Percentiles rank a stretch among this genome's conserved stretches.
Evolutionary conservation across 768 basidiomycete genomes (phyloP).

Genomic region (Clitopilus hobsonii): DNA sequence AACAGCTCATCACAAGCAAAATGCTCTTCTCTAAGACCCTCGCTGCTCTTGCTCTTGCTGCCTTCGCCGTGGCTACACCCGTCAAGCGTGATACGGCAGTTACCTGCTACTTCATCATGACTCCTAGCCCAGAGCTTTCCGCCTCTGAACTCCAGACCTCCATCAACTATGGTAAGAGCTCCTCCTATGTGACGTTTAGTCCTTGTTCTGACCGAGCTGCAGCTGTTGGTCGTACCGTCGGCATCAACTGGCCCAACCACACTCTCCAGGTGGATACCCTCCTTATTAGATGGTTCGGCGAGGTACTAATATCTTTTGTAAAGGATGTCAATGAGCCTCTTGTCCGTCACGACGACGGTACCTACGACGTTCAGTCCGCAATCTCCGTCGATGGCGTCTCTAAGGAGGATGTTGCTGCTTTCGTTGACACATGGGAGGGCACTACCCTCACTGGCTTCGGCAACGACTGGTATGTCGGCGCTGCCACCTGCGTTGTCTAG

Average conservation of each 20-base stretch:
- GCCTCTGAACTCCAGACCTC: not conserved
- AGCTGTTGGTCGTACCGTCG: not conserved
- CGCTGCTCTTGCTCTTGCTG: not conserved
- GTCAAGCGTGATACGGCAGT: not conserved
- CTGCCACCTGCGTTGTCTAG: not conserved
- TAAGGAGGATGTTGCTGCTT: not conserved
- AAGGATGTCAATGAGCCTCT: not conserved
- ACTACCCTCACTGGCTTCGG: not conserved
- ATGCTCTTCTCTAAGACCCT: not conserved
- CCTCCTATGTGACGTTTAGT: not conserved
- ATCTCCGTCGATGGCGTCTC: not conserved
- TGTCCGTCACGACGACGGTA: not conserved
- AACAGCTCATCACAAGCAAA: not conserved
- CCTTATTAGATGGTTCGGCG: not conserved
- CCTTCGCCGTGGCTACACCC: not conserved
- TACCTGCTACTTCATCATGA: slow-evolving; percentile 1
- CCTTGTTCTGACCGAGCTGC: not conserved
- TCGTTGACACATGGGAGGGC: not conserved
- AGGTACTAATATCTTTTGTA: not conserved
- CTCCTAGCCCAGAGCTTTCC: not conserved
- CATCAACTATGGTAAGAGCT: not conserved
- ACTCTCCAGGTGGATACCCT: not conserved
- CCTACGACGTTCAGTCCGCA: not conserved
- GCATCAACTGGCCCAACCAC: not conserved
- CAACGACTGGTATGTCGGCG: not conserved